phyloP scores from a whole-genome alignment of 352 stramenopile species.

The Phytophthora melonis region DNA sequence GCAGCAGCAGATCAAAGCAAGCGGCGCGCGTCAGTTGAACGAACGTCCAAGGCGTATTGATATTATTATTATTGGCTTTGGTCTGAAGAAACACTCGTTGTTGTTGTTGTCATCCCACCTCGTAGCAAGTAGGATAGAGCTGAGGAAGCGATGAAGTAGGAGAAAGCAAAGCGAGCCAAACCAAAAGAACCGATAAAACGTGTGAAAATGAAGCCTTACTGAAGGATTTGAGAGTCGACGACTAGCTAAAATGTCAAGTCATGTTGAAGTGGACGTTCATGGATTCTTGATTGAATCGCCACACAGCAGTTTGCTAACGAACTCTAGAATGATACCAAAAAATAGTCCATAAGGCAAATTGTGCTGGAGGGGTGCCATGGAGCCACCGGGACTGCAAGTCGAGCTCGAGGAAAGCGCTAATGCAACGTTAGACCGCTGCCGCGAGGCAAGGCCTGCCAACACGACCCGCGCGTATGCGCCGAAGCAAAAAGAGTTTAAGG shows the following conservation, averaged over 20 bases:
- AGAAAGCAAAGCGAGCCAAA: neutral
- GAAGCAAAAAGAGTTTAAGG: slow-evolving; percentile 2
- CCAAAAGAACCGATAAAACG: neutral
- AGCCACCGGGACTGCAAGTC: neutral
- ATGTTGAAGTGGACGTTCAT: neutral
- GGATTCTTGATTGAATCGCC: neutral
- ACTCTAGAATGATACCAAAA: slow-evolving; percentile 28
- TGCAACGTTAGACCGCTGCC: neutral
- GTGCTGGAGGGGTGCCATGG: no score
- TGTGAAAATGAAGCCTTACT: slow-evolving; percentile 1
- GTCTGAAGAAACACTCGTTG: slow-evolving; percentile 19
- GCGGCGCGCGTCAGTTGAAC: slow-evolving; percentile 21
- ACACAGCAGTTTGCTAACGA: slow-evolving; percentile 14
- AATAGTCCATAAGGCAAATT: no score
- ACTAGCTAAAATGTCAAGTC: neutral
- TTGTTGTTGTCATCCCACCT: slow-evolving; percentile 9
- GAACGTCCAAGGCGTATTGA: slow-evolving; percentile 38
- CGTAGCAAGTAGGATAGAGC: neutral
- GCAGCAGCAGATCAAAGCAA: slow-evolving; percentile 32
- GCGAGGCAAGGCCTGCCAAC: neutral
- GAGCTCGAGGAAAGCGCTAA: neutral
- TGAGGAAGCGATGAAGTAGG: neutral
- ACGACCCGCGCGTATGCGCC: neutral
- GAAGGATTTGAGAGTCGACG: neutral
- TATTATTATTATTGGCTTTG: slow-evolving; percentile 52